Conservation (phyloP, 202 grass and related monocot species). For the Miscanthus sacchariflorus region DNA sequence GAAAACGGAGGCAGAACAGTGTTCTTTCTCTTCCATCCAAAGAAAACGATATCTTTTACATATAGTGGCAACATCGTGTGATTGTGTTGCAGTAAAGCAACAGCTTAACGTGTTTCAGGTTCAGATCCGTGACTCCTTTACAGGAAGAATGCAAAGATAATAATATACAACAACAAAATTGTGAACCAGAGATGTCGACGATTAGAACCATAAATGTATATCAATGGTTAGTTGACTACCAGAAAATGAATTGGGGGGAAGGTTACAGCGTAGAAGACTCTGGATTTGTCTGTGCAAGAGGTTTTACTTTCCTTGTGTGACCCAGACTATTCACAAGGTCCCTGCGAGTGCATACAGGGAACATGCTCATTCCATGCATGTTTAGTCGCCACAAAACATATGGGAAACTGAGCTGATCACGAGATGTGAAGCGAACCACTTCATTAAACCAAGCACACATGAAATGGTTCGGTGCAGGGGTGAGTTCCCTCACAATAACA, state of each 20-base stretch:
- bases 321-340: constrained; percentile 95
- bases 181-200: constrained; percentile 35
- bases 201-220: constrained; percentile 20
- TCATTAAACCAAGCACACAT: constrained; percentile 99
- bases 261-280: constrained; percentile 37
- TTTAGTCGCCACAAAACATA: constrained; percentile 85
- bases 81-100: not conserved
- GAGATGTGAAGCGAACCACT: constrained; percentile 91
- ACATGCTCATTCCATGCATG: constrained; percentile 71
- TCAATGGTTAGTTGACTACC: constrained; percentile 53
- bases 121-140: constrained; percentile 24
- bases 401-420: constrained; percentile 96
- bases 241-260: not conserved
- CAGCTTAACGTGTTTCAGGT: constrained; percentile 24
- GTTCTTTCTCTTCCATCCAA: constrained; percentile 3
- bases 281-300: constrained; percentile 56
- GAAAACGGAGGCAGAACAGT: not conserved
- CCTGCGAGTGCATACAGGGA: constrained; percentile 86
- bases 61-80: constrained; percentile 24
- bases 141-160: constrained; percentile 42
- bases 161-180: constrained; percentile 73
- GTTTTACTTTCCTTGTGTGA: constrained; percentile 88
- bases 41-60: constrained; percentile 44
- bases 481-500: constrained; percentile 89
- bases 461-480: constrained; percentile 70